Percentiles rank a stretch among this genome's conserved stretches.
phyloP scores from a whole-genome alignment of 2,329 filamentous ascomycete genomes.

The Calonectria pseudoreteaudii region DNA sequence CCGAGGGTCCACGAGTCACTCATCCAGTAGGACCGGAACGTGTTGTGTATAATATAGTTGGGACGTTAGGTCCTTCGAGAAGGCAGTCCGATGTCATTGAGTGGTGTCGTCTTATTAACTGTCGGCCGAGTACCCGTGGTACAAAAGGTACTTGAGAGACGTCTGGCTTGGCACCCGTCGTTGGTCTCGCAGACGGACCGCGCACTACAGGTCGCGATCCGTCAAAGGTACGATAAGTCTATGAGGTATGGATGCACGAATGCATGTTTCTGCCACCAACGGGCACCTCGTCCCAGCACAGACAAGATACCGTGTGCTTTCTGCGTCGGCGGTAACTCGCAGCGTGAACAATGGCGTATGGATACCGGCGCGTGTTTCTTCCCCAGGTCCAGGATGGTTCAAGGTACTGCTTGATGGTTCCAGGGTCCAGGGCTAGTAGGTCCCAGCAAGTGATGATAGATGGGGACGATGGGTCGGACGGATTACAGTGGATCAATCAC shows the following conservation, averaged over 20 bases:
- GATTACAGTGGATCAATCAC: constrained; percentile 12
- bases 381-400: constrained; percentile 27
- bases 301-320: not conserved
- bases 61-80: not conserved
- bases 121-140: not conserved
- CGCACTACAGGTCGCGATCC: not conserved
- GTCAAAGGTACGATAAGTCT: not conserved
- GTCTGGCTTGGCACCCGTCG: not conserved
- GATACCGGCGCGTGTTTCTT: constrained; percentile 11
- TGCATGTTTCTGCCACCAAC: constrained; percentile 1
- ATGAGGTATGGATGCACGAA: constrained; percentile 1
- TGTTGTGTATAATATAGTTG: constrained; percentile 11
- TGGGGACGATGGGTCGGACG: constrained; percentile 18
- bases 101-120: constrained; percentile 10
- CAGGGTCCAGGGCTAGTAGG: constrained; percentile 31
- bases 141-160: not conserved
- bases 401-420: constrained; percentile 20
- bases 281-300: not conserved
- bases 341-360: not conserved
- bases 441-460: constrained; percentile 33
- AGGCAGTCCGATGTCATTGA: not conserved
- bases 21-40: not conserved
- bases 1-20: constrained; percentile 4
- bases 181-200: not conserved
- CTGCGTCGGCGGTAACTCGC: not conserved